phyloP scores from a whole-genome alignment of 116 monocot species.

The Papilionanthe hybrid region DNA sequence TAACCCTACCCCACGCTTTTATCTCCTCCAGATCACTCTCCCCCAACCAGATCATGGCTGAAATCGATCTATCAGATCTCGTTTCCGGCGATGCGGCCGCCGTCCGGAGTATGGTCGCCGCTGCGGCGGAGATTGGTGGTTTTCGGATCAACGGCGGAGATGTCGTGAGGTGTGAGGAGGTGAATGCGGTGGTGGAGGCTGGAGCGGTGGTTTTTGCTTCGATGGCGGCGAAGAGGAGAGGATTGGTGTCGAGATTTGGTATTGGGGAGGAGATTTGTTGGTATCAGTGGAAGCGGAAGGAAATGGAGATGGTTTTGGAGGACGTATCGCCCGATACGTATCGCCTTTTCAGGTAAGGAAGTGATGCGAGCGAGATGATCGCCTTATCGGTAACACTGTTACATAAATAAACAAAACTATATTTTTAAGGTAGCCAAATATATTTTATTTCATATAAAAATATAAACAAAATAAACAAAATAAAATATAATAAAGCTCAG shows the following conservation, averaged over 20 bases:
- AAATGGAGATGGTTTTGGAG: conserved; percentile 7
- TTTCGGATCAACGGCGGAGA: conserved; percentile 25
- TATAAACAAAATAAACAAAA: no score
- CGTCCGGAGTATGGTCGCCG: conserved; percentile 9
- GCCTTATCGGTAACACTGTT: no score
- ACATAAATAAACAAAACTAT: no score
- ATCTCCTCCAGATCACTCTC: conserved; percentile 11
- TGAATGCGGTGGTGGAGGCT: conserved; percentile 13
- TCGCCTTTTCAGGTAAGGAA: conserved; percentile 12
- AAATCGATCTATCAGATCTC: conserved; percentile 19
- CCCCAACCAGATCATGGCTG: background rate
- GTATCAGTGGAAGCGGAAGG: conserved; percentile 7
- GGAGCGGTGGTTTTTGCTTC: conserved; percentile 5
- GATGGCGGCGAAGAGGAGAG: background rate
- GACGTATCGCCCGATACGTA: conserved; percentile 6
- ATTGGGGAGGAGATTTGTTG: conserved; percentile 12
- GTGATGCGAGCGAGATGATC: no score
- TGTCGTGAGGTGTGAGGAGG: conserved; percentile 20
- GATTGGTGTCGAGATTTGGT: conserved; percentile 4
- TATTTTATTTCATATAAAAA: no score
- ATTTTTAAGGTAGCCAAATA: no score
- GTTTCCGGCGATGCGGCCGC: conserved; percentile 18
- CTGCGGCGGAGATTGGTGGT: conserved; percentile 19
- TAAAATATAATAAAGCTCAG: no score
- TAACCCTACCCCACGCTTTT: conserved; percentile 28